Percentiles rank a stretch among this genome's conserved stretches.
Conservation (phyloP, 495 filamentous ascomycete genomes). For the Chaetomidium leptoderma region DNA sequence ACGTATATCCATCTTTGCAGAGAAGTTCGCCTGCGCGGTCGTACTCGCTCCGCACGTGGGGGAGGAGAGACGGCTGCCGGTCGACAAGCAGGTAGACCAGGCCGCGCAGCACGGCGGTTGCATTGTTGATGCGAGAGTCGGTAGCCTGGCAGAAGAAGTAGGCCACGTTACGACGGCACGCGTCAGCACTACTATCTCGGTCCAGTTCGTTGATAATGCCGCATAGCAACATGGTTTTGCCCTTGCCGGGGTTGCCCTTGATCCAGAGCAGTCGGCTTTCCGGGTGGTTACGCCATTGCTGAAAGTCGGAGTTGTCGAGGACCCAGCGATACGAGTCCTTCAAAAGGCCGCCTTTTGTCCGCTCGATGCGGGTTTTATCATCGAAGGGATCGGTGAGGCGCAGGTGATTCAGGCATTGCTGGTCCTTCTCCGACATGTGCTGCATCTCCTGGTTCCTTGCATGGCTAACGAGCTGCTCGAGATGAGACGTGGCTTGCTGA, state of each 20-base stretch:
- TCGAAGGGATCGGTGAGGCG: slow-evolving; percentile 1
- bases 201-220: slow-evolving; percentile 41
- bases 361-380: slow-evolving; percentile 30
- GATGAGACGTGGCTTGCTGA: not conserved
- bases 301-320: slow-evolving; percentile 36
- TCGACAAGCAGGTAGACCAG: slow-evolving; percentile 39
- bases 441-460: not conserved
- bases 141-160: slow-evolving; percentile 51
- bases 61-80: not conserved
- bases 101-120: slow-evolving; percentile 38
- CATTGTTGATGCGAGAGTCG: slow-evolving; percentile 40
- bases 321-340: slow-evolving; percentile 44
- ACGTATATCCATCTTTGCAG: not conserved
- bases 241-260: no score
- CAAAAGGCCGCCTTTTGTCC: slow-evolving; percentile 37
- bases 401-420: slow-evolving; percentile 6
- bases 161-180: slow-evolving; percentile 17
- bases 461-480: not conserved
- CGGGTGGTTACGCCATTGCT: slow-evolving; percentile 27
- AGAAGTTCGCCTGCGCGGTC: not conserved
- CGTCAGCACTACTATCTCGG: not conserved
- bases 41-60: not conserved
- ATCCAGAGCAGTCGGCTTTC: slow-evolving; percentile 44
- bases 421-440: not conserved
- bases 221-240: slow-evolving; percentile 43